Percentiles rank a stretch among this genome's conserved stretches.
Evolutionary conservation across 371 early-diverging fungal species (phyloP).

Genomic region (Mortierella sp.): DNA sequence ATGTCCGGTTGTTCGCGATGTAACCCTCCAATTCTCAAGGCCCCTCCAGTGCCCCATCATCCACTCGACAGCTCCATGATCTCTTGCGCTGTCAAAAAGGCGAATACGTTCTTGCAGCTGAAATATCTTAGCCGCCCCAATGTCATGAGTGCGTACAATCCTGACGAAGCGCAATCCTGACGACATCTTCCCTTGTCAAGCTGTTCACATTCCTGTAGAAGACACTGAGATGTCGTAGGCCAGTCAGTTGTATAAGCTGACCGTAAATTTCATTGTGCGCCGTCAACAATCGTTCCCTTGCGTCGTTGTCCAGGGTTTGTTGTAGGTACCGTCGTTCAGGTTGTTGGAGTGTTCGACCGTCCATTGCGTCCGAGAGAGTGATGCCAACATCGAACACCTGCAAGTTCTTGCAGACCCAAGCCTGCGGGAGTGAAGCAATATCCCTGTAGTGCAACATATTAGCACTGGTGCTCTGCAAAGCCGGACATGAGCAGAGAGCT

Average conservation of each 20-base stretch:
- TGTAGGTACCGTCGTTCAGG: too few species aligned
- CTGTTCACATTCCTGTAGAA: too few species aligned
- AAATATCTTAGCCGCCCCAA: slow-evolving; percentile 12
- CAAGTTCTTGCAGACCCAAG: slow-evolving; percentile 22
- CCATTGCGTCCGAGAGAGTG: neutral
- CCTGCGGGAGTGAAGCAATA: neutral
- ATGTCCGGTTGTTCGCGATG: too few species aligned
- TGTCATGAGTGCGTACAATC: neutral
- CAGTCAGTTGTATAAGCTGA: neutral
- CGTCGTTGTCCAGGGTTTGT: too few species aligned
- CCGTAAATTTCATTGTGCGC: too few species aligned
- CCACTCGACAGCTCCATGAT: slow-evolving; percentile 9
- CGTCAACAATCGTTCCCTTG: too few species aligned
- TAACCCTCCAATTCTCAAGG: slow-evolving; percentile 14
- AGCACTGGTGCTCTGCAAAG: slow-evolving; percentile 21
- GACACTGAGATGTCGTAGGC: too few species aligned
- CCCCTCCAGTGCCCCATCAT: slow-evolving; percentile 20
- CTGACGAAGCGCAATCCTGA: too few species aligned
- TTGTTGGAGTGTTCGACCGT: too few species aligned
- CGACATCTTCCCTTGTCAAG: too few species aligned
- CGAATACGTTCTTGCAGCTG: slow-evolving; percentile 14
- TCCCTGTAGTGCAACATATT: slow-evolving; percentile 7
- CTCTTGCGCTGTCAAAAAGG: neutral
- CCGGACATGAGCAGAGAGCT: slow-evolving; percentile 13
- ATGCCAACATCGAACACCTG: slow-evolving; percentile 33